Evolutionary conservation across 108 stramenopile species (phyloP), one percentile per base, ranked within the genome.

Genomic region (Pseudonitzschia multiseries): DNA sequence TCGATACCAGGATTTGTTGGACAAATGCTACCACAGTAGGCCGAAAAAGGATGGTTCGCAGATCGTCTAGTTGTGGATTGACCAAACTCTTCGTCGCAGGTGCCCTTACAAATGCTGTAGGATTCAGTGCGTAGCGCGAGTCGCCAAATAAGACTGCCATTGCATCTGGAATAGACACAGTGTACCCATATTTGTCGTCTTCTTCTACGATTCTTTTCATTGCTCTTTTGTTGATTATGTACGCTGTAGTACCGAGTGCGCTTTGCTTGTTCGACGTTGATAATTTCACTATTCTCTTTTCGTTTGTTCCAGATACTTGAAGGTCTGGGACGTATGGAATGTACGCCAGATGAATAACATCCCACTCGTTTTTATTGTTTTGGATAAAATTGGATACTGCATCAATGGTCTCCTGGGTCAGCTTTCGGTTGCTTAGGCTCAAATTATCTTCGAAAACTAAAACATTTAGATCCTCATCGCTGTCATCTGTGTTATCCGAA

Each of bases 361-460:
- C 82, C 57, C 59, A 65, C 17, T 32, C 33, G 13, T 52, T 27
- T 33, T 36, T 33, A 24, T 65, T 64, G 53, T 50, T 24, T 26
- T 33, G 9, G 17, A 62, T 53, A 67, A 70, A 82, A 20, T 61
- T 36, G 4, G 68, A 32, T 9, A 78, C 50, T 2, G 73, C 51
- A 64, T 78, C 51, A 12, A 82, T 59, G 8, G 61, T 53, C 5
- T 60, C 28, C 27, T 78, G 73, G 2, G 51, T 26, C 24, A 82
- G 26, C 12, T 60, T 69, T n/a, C 64, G 54, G 65, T 41, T 74
- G 56, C 44, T 48, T 21, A 75, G 65, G 24, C 43, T 69, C n/a
- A 83, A 13, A 60, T 83, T 83, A 67, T 83, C 82, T 59, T 83
- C 82, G n/a, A 83, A 42, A 36, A 83, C 62, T 66, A 83, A 46